Base-by-base conservation (phyloP, 2,329 filamentous ascomycete species). In the Aspergillus quadricinctus region DNA sequence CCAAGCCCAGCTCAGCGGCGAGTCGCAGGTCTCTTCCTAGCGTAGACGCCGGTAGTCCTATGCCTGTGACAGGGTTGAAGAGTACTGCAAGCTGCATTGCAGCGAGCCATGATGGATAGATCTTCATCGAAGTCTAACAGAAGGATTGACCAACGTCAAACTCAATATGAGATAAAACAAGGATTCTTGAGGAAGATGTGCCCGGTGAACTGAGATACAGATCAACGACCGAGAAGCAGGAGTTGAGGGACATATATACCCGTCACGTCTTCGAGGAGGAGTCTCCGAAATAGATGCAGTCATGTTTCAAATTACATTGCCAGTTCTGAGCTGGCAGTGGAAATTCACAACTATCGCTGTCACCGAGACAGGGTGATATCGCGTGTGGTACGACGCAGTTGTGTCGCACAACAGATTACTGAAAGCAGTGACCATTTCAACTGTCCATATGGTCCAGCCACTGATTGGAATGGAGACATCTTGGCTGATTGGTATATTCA, bases 1-100 rank as follows among this genome's bases (percentile, higher is more conserved):
- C 58, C 28, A 68, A 41, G 14, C 61, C 64, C 48, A 66, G 49
- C 40, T 62, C 52, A 8, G 64, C 61, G 2, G 62, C 55, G 8
- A 66, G 54, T 46, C 60, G 60, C 9, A 67, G 25, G 23, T 66
- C 57, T 43, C 50, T 59, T 37, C 52, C 52, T 11, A 58, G 56
- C 10, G 52, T 54, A 31, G 59, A 57, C 25, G 53, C 57, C 46
- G 55, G 40, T 19, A 64, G 48, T 3, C 63, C 55, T 37, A 64
- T 49, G 10, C 63, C 55, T 49, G 58, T 41, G 27, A 53, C 58
- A 52, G 56, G 49, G n/a, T 53, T 28, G 19, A 54, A 31, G n/a
- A 67, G 25, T 17, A 54, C n/a, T 41, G 23, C 55, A 11, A 57
- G 41, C 7, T 50, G 11, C 6, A 50, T 25, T 43, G 29, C 43